A percentile compares a stretch with the other conserved stretches of the same genome.
phyloP scores from a whole-genome alignment of 257 asterid species.

The Fraxinus quadrangulata region DNA sequence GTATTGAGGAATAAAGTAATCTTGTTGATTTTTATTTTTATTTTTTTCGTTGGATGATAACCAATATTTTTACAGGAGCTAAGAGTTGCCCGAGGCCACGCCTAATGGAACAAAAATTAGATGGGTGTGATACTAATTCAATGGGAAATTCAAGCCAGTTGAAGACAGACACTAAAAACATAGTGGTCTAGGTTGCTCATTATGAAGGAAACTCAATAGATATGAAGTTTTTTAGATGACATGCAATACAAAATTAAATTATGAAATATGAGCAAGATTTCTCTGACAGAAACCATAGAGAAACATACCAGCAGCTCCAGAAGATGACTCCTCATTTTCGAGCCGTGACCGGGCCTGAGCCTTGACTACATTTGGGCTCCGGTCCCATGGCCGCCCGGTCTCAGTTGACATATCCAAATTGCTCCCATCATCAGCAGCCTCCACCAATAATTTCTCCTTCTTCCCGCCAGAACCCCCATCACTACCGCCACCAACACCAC shows the following conservation, averaged over 20 bases:
- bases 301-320: constrained; percentile 47
- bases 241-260: too few relatives aligned
- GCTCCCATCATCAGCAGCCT: constrained; percentile 34
- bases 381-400: constrained; percentile 42
- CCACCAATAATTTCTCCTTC: constrained; percentile 28
- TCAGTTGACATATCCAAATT: constrained; percentile 41
- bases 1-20: neutral
- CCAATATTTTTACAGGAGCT: neutral
- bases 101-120: neutral
- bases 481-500: constrained; percentile 26
- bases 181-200: neutral
- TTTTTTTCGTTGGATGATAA: neutral
- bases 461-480: constrained; percentile 19
- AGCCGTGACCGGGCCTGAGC: constrained; percentile 37
- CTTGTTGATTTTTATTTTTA: neutral
- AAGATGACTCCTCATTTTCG: constrained; percentile 44
- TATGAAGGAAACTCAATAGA: neutral
- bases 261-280: too few relatives aligned
- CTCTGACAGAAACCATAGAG: neutral
- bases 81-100: neutral
- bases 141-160: neutral
- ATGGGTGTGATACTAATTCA: neutral
- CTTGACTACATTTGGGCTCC: constrained; percentile 34
- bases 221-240: neutral
- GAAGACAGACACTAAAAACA: neutral